These are phyloP conservation scores for Petunia secreta DNA, from an alignment of 257 asterid genomes.

Conservation along the genomic window DNA sequence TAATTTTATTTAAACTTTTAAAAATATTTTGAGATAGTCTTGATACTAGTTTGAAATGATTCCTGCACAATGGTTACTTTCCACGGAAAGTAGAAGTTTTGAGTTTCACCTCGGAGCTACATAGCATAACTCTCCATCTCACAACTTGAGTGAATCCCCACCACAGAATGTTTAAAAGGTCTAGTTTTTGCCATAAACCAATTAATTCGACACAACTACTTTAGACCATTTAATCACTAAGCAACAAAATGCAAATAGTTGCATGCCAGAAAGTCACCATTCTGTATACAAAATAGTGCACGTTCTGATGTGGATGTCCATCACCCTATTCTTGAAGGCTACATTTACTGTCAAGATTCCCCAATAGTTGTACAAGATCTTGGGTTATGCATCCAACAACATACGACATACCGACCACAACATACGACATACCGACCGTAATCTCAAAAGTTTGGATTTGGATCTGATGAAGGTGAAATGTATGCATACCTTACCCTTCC, in stretches of 20 bases:
- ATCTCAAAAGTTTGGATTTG: no score
- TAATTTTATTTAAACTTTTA: neutral
- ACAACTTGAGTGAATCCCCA: neutral
- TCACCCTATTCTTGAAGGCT: constrained; percentile 9
- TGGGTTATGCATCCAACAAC: neutral
- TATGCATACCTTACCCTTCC: no score
- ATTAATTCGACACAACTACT: constrained; percentile 1
- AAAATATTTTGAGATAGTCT: no score
- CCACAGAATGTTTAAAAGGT: neutral
- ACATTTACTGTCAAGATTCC: constrained; percentile 2
- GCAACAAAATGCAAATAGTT: neutral
- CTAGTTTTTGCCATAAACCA: neutral
- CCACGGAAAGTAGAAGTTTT: no score
- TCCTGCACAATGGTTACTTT: no score
- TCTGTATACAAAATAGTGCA: neutral
- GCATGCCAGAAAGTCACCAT: neutral
- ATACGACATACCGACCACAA: no score
- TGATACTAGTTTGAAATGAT: neutral
- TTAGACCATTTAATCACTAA: constrained; percentile 6
- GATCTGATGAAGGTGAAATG: no score
- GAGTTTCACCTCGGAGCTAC: no score
- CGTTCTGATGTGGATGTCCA: constrained; percentile 9
- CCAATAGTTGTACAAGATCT: neutral
- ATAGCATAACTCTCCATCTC: no score
- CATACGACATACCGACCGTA: no score